Conservation (phyloP, 225 moss, liverwort and hornwort genomes). For the Sphagnum tenellum region DNA sequence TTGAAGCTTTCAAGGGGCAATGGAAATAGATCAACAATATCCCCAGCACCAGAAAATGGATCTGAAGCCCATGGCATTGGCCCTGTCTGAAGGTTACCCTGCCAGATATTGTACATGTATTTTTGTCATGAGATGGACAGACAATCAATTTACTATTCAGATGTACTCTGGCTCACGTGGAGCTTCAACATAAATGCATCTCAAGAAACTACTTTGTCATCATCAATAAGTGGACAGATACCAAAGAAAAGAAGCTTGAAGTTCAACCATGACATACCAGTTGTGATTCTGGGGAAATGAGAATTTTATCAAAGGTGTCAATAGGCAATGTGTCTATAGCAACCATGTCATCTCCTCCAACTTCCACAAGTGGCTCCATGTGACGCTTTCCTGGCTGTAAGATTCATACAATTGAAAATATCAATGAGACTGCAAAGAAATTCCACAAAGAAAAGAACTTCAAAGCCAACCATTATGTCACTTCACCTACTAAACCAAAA, state of each 20-base stretch:
- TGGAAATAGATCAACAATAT: constrained; percentile 26
- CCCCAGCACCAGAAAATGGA: constrained; percentile 9
- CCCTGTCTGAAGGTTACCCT: constrained; percentile 14
- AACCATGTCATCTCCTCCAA: constrained; percentile 23
- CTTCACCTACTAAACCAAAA: background rate
- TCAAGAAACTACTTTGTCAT: too few relatives aligned
- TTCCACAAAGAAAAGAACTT: too few relatives aligned
- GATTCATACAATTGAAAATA: too few relatives aligned
- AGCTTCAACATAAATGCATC: too few relatives aligned
- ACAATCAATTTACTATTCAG: too few relatives aligned
- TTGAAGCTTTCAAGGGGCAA: constrained; percentile 30
- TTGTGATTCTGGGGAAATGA: background rate
- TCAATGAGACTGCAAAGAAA: too few relatives aligned
- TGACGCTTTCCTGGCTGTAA: constrained; percentile 31
- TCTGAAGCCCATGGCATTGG: constrained; percentile 14
- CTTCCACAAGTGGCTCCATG: constrained; percentile 19
- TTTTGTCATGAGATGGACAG: too few relatives aligned
- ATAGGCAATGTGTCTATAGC: constrained; percentile 25
- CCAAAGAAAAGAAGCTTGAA: too few relatives aligned
- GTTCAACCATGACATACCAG: too few relatives aligned
- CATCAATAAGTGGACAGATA: too few relatives aligned
- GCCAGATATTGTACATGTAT: background rate
- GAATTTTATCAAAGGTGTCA: constrained; percentile 5
- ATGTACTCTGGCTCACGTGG: too few relatives aligned
- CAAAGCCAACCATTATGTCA: too few relatives aligned